Evolutionary conservation across 805 yeast species (phyloP).

Genomic region (Wickerhamiella parazyma): DNA sequence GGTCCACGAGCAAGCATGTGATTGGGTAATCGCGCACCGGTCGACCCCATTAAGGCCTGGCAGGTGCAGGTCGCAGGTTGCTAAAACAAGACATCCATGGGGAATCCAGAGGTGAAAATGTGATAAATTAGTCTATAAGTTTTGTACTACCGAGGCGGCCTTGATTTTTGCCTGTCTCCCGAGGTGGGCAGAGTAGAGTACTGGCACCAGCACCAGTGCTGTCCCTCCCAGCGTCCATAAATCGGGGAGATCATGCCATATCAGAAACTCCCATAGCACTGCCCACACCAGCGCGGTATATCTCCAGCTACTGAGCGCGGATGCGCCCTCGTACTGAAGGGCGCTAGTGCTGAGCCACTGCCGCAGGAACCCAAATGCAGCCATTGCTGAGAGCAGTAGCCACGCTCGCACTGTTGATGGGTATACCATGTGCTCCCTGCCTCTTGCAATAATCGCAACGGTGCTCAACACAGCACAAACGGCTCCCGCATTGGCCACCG

Average conservation of each 20-base stretch:
- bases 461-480: conserved; percentile 43
- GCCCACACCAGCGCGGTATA: conserved; percentile 74
- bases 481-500: conserved; percentile 64
- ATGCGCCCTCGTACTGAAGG: conserved; percentile 65
- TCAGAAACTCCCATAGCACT: conserved; percentile 51
- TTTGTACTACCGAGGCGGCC: neutral
- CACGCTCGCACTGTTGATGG: conserved; percentile 27
- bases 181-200: conserved; percentile 1
- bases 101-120: no score
- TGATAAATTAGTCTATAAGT: no score
- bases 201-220: conserved; percentile 49
- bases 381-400: conserved; percentile 46
- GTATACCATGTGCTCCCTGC: conserved; percentile 29
- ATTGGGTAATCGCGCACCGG: conserved; percentile 3
- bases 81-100: no score
- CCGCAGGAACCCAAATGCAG: conserved; percentile 69
- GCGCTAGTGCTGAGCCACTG: conserved; percentile 73
- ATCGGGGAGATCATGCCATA: conserved; percentile 66
- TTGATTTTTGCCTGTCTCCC: neutral
- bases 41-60: neutral
- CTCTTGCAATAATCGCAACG: neutral
- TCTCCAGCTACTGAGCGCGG: conserved; percentile 58
- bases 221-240: conserved; percentile 58
- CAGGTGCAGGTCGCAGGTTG: no score
- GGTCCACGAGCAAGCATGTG: conserved; percentile 9